Evolutionary conservation across 192 early-diverging fungal species (phyloP).

Genomic region (Backusella luteola): DNA sequence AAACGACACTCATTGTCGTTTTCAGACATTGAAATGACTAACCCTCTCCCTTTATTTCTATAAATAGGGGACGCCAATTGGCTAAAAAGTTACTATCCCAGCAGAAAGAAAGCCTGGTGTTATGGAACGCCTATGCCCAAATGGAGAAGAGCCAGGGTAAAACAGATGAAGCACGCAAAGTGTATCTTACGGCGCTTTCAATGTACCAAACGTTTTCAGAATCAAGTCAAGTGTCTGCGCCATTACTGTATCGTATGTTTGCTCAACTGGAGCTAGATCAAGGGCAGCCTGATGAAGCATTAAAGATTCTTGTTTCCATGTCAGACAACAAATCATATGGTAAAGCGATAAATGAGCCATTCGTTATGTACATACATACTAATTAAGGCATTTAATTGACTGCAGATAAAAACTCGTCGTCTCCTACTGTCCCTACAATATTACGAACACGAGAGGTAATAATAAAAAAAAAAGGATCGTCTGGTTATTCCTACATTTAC

Average conservation of each 20-base stretch:
- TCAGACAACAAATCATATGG: constrained; percentile 23
- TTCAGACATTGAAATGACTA: neutral
- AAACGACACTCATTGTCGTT: neutral
- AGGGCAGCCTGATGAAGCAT: constrained; percentile 39
- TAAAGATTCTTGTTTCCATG: constrained; percentile 44
- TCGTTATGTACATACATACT: neutral
- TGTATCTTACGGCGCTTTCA: constrained; percentile 45
- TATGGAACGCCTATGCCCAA: constrained; percentile 59
- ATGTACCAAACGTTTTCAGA: constrained; percentile 38
- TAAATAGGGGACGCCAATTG: constrained; percentile 41
- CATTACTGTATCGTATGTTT: constrained; percentile 46
- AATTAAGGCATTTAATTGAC: neutral
- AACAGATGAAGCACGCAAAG: constrained; percentile 46
- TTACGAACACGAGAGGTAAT: constrained; percentile 41
- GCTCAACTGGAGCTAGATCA: constrained; percentile 54
- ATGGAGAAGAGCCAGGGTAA: constrained; percentile 45
- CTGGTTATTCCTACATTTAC: neutral
- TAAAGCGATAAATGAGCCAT: neutral
- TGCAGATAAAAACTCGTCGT: neutral
- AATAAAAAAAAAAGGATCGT: constrained; percentile 36
- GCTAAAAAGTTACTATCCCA: constrained; percentile 46
- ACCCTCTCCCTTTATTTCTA: neutral
- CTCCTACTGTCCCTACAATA: constrained; percentile 30
- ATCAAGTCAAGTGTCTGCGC: constrained; percentile 26
- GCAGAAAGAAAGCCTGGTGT: constrained; percentile 40